Evolutionary conservation across 805 yeast species (phyloP).

Genomic region (Starmerella riodocensis): DNA sequence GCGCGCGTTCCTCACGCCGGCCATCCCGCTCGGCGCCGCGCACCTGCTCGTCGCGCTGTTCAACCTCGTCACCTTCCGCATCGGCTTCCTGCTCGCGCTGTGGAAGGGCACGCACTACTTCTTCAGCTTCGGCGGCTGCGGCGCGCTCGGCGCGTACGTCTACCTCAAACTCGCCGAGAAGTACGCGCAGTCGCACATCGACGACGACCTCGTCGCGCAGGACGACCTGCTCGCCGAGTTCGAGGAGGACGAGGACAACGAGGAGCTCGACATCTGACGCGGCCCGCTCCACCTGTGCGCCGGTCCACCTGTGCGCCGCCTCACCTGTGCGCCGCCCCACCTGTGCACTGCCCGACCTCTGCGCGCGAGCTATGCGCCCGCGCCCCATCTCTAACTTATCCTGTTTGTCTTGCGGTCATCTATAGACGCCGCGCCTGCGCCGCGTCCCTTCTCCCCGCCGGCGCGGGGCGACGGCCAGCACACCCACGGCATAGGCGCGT

Average conservation of each 20-base stretch:
- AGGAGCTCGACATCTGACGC: slow-evolving; percentile 17
- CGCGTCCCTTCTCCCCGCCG: too few relatives aligned
- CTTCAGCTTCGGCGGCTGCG: slow-evolving; percentile 21
- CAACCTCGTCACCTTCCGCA: slow-evolving; percentile 3
- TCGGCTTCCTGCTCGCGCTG: slow-evolving; percentile 6
- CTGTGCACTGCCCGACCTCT: too few relatives aligned
- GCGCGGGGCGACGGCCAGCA: too few relatives aligned
- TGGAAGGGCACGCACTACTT: slow-evolving; percentile 15
- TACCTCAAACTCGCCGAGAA: slow-evolving; percentile 21
- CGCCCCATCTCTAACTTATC: too few relatives aligned
- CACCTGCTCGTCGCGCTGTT: slow-evolving; percentile 7
- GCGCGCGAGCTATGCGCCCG: too few relatives aligned
- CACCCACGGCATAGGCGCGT: too few relatives aligned
- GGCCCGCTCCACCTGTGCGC: too few relatives aligned
- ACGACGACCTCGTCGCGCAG: slow-evolving; percentile 20
- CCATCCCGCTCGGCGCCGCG: slow-evolving; percentile 18
- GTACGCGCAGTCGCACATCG: slow-evolving; percentile 20
- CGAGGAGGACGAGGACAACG: slow-evolving; percentile 23
- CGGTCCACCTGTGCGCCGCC: too few relatives aligned
- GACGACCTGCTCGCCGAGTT: slow-evolving; percentile 21
- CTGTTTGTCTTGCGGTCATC: too few relatives aligned
- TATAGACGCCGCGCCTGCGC: too few relatives aligned
- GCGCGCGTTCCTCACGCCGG: slow-evolving; percentile 25
- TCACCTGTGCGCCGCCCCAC: too few relatives aligned
- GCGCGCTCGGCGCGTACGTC: slow-evolving; percentile 21